Evolutionary conservation across 495 filamentous ascomycete genomes (phyloP), one percentile per base, ranked within the genome.

Genomic region (Beverwykella pulmonaria): DNA sequence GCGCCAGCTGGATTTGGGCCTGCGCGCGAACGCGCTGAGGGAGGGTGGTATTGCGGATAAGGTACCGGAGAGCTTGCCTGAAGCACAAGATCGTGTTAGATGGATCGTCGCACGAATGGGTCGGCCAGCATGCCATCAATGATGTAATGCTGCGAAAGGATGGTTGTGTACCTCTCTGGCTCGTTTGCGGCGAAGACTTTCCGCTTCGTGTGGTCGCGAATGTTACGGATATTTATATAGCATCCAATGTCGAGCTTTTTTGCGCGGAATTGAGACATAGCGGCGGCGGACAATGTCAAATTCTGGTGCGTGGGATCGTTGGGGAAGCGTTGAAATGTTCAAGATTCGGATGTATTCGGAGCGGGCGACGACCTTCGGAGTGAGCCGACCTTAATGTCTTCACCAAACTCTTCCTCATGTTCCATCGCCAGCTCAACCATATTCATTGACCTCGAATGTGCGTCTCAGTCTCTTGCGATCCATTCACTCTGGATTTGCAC

Each of bases 1-100:
- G 87, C 10, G 90, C 87, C 54, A 98, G 84, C 78, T 97, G 87
- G 27, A 98, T 82, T 80, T 97, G 93, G 41, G 95, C 94, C 75
- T 92, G 89, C 58, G 90, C 92, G 67, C 94, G 87, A 25, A 86
- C 86, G 67, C 93, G 87, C 53, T 85, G 81, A 7, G 92, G 88
- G 20, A 98, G 88, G 10, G 85, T 87, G 26, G 92, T 93, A 78
- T 98, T 98, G 75, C 89, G 91, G 77, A 96, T 89, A 68, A 95
- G 86, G 79, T 96, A 97, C 57, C 94, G 90, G 53, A 98, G 88
- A 27, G 95, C 94, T 90, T 98, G 94, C 75, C 94, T 96, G 48
- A 19, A 65, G 71, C 69, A 39, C 70, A 59, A 8, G 12, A 26
- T 2, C 12, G 34, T 32, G 63, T 63, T 25, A 61, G 41, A 23